Evolutionary conservation across 495 filamentous ascomycete species (phyloP).

Genomic region (Evernia prunastri): DNA sequence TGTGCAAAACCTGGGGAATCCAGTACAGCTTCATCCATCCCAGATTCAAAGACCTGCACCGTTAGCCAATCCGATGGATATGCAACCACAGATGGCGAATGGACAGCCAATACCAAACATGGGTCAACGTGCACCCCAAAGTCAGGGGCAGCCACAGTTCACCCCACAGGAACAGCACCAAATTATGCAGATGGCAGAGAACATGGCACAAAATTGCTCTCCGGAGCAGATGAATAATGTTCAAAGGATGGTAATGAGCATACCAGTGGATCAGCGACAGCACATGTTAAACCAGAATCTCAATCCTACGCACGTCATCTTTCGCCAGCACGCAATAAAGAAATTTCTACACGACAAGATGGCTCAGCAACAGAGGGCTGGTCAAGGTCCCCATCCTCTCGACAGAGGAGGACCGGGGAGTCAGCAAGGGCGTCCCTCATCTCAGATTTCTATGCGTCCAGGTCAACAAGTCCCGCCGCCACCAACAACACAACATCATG

Average conservation of each 20-base stretch:
- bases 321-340: conserved; percentile 5
- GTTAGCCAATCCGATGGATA: conserved; percentile 12
- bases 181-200: conserved; percentile 33
- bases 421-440: conserved; percentile 16
- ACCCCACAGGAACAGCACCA: conserved; percentile 39
- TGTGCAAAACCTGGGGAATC: not conserved
- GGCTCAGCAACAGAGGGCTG: conserved; percentile 19
- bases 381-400: conserved; percentile 1
- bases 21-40: not conserved
- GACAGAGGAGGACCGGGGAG: conserved; percentile 2
- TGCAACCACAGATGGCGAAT: conserved; percentile 19
- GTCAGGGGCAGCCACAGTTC: conserved; percentile 20
- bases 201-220: conserved; percentile 4
- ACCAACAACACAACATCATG: conserved; percentile 34
- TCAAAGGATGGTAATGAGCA: conserved; percentile 30
- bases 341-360: conserved; percentile 4
- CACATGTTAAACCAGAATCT: conserved; percentile 19
- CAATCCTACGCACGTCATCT: conserved; percentile 9
- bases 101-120: conserved; percentile 21
- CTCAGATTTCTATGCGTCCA: conserved; percentile 16
- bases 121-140: conserved; percentile 11
- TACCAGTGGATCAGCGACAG: conserved; percentile 42
- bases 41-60: not conserved
- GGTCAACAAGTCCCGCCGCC: conserved; percentile 13
- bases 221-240: conserved; percentile 24